Base-by-base conservation (phyloP, 1,284 basidiomycete genomes). In the Tremellales sp. region DNA sequence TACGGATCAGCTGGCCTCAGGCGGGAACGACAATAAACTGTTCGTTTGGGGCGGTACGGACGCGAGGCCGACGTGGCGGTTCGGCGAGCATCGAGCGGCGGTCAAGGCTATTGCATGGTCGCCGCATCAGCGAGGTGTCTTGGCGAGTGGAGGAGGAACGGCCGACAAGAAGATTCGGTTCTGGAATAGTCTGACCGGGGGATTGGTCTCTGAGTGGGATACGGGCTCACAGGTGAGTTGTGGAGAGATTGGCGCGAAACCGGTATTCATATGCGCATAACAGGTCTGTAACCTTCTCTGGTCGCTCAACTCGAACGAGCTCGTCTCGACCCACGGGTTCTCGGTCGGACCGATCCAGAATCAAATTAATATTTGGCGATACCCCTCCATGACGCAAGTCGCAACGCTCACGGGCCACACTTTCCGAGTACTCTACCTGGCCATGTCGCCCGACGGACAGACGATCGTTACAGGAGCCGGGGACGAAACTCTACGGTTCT, bases 61-160 rank as follows among this genome's bases (percentile, higher is more conserved):
- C 4, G 76, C 79, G 28, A 73, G 79, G 22, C 93, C 93, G 1
- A 74, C 97, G 13, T 92, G 86, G 81, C 87, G 90, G 63, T 98
- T 97, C 70, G 88, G 90, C 47, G 89, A 97, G 56, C 95, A 98
- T 66, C 87, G 86, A 3, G 94, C 95, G 0, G 94, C 94, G 0
- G 92, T 98, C 53, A 98, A 98, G 68, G 94, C 95, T 2, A 84
- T 98, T 16, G 91, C 92, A 1, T 98, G 95, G 94, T 92, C 89
- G 66, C 94, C 94, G 4, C 95, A 98, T 70, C 81, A 95, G 49
- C 78, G 86, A 16, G 92, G 92, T 2, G 79, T 97, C 2, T 75
- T 98, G 19, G 95, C 94, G 1, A 91, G 87, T 3, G 95, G 95
- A n/a, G 94, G 95, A 22, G 95, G 94, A 12, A 98, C 95, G 9